Base-by-base conservation (phyloP, 345 rosid species). In the Gossypium stocksii region DNA sequence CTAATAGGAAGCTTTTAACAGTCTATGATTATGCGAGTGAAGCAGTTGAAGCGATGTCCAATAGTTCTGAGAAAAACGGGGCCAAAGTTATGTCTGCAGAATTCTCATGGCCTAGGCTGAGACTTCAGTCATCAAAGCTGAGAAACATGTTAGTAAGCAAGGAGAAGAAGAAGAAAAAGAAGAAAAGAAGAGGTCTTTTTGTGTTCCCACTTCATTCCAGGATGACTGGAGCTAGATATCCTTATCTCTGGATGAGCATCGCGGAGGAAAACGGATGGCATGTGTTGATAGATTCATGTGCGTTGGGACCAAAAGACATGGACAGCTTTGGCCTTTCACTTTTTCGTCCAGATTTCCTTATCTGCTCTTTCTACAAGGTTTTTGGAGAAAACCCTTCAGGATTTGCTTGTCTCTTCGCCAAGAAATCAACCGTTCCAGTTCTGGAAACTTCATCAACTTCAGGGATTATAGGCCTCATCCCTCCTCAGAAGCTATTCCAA, bases 191-290 rank as follows among this genome's bases (percentile, higher is more conserved):
- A 63, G 98, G 98, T 34, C 82, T 94, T 52, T 94, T 92, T 66
- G 98, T 91, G 29, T 92, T 92, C 62, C 98, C 98, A 0, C 84
- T 88, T 73, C 97, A 94, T 87, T 94, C 98, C 59, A 85, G 95
- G 81, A 83, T 89, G 62, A 89, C 92, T 0, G 98, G 98, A 68
- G 88, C 94, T 27, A 77, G 93, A 77, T 92, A 94, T 86, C 98
- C 97, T 15, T 94, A 90, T 76, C 81, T 88, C 4, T 94, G 98
- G 98, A 86, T 94, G 95, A 88, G 78, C 58, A 84, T 84, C 56
- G 97, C 98, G 5, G 92, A 88, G 81, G 97, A 92, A 82, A 94
- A 92, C 59, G 93, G 86, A 3, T 94, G 98, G 98, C 97, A 92
- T 77, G 85, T 87, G 45, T 74, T 94, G 87, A 82, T 94, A 34